A percentile compares a stretch with the other conserved stretches of the same genome.
Evolutionary conservation across 345 rosid species (phyloP).

Genomic region (Linum tenue): DNA sequence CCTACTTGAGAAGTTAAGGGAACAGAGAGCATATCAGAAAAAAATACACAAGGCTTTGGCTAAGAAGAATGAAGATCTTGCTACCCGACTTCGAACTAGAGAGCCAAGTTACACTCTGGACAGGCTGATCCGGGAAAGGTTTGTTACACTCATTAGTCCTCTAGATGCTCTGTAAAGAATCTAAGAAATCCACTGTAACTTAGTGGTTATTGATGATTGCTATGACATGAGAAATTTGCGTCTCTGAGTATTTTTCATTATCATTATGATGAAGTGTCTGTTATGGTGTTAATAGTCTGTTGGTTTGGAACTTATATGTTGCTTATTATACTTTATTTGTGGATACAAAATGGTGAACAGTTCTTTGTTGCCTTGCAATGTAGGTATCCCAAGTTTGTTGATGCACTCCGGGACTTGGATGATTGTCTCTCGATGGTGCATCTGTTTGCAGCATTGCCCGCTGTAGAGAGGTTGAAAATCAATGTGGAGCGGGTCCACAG

Average conservation of each 20-base stretch:
- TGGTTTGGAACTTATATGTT: neutral
- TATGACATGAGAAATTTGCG: neutral
- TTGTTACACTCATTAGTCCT: constrained; percentile 8
- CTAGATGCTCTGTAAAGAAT: neutral
- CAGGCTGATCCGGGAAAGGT: constrained; percentile 78
- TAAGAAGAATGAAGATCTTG: constrained; percentile 69
- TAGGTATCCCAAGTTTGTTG: constrained; percentile 81
- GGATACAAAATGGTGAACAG: neutral
- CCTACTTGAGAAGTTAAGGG: constrained; percentile 77
- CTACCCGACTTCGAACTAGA: constrained; percentile 47
- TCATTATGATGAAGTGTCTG: neutral
- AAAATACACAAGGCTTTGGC: constrained; percentile 76
- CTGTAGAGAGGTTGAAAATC: constrained; percentile 63
- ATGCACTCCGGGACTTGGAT: constrained; percentile 92
- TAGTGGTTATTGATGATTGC: neutral
- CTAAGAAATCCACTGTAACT: neutral
- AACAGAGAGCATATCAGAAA: constrained; percentile 56
- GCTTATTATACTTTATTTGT: neutral
- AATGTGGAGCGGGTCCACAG: constrained; percentile 68
- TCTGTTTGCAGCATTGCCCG: constrained; percentile 88
- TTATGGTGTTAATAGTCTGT: neutral
- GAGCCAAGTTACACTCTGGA: constrained; percentile 64
- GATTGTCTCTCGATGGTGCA: constrained; percentile 90
- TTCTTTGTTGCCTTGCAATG: constrained; percentile 9
- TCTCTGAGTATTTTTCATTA: neutral